Evolutionary conservation across 495 filamentous ascomycete species (phyloP), one percentile per base, ranked within the genome.

Genomic region (Cenococcum geophilum): DNA sequence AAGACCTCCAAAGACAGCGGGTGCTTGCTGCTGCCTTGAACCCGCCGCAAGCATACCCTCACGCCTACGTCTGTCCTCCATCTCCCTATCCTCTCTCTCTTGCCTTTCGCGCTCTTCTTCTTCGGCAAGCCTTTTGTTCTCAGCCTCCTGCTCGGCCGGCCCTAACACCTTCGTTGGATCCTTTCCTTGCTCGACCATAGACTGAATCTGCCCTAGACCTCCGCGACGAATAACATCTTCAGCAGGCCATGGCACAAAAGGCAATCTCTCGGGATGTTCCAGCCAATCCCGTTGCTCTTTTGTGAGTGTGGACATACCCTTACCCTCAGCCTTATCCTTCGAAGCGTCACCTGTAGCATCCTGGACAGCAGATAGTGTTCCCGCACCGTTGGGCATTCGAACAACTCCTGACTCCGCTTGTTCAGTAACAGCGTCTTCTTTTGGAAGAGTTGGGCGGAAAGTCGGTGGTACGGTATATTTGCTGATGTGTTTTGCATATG

Each of bases 401-500:
- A 43, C 45, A 5, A 20, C 47, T 43, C 35, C 50, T 40, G 60
- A 36, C 36, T 45, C 36, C 6, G 40, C 72, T 69, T 23, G 66
- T 64, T 66, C 63, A 11, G 58, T 32, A 12, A 50, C 22, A 2
- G 64, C 25, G 49, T 62, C 66, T 12, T 68, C 67, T 72, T 35
- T 52, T 22, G 20, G 69, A 59, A 51, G 68, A 47, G 55, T 66
- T 49, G 76, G 68, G n/a, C 80, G 76, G 60, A 78, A 83, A 5
- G 82, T 81, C 0, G 83, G 83, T 0, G 89, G 89, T 9, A 86
- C 75, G 0, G 89, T 91, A 62, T 82, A 89, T 69, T 81, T 83
- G 58, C 81, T 83, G 61, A 92, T 90, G 62, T 80, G 80, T n/a
- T 83, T 81, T 9, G 89, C 89, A 66, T 86, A 91, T 48, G 74